A percentile compares a stretch with the other conserved stretches of the same genome.
Evolutionary conservation across 2,329 filamentous ascomycete species (phyloP).

Genomic region (Zymoseptoria crescenta): DNA sequence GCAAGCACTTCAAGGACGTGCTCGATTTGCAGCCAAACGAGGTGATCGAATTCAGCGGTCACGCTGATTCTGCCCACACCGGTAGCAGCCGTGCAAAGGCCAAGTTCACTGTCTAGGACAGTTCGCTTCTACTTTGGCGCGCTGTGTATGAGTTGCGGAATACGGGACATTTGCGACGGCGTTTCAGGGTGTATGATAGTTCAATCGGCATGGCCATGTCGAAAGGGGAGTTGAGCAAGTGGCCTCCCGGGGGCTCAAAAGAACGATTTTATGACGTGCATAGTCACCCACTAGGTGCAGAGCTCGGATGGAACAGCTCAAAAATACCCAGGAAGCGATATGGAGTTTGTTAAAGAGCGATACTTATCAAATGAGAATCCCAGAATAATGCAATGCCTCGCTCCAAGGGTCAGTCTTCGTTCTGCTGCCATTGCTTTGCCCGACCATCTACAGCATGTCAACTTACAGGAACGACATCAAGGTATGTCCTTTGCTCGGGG

Average conservation of each 20-base stretch:
- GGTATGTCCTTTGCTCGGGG: too few relatives aligned
- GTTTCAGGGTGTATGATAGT: conserved; percentile 15
- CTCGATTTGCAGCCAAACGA: conserved; percentile 71
- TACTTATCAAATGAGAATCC: not conserved
- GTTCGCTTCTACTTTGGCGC: not conserved
- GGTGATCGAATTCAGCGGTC: conserved; percentile 86
- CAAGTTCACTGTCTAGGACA: conserved; percentile 69
- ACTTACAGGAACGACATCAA: too few relatives aligned
- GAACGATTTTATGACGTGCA: conserved; percentile 4
- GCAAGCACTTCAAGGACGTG: conserved; percentile 85
- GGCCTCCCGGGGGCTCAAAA: conserved; percentile 23
- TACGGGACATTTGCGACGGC: conserved; percentile 15
- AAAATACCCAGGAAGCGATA: conserved; percentile 14
- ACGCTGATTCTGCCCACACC: conserved; percentile 86
- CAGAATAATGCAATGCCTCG: not conserved
- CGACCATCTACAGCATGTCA: too few relatives aligned
- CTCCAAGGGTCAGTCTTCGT: not conserved
- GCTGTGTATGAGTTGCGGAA: not conserved
- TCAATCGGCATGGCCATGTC: conserved; percentile 13
- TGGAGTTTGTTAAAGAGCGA: conserved; percentile 3
- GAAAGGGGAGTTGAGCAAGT: conserved; percentile 29
- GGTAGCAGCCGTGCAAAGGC: conserved; percentile 94
- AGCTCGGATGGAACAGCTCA: conserved; percentile 12
- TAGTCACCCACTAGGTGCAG: conserved; percentile 11
- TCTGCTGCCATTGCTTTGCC: not conserved